A percentile compares a stretch with the other conserved stretches of the same genome.
phyloP scores from a whole-genome alignment of 139 green algal species.

The Micractinium sp. region DNA sequence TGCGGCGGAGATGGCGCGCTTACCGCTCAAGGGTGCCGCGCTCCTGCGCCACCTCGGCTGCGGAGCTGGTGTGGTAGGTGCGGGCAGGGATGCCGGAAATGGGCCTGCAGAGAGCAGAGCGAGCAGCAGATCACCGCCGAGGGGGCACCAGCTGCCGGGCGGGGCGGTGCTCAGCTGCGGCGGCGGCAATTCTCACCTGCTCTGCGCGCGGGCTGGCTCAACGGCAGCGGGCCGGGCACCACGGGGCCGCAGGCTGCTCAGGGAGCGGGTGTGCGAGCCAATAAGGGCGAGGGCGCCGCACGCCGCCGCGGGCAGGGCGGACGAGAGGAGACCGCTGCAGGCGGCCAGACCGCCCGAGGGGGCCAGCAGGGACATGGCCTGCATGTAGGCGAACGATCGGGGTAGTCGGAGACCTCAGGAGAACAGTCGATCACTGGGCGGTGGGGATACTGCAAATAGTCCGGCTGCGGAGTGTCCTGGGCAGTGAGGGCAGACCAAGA shows the following conservation, averaged over 20 bases:
- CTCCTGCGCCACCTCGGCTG: not conserved
- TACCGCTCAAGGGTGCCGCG: not conserved
- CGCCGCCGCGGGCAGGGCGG: not conserved
- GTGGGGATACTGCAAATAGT: too few species aligned
- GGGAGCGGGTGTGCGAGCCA: not conserved
- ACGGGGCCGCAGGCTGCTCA: not conserved
- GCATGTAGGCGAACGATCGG: not conserved
- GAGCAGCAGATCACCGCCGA: not conserved
- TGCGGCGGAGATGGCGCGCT: not conserved
- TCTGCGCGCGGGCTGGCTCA: not conserved
- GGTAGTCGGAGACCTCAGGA: not conserved
- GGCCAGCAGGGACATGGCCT: not conserved
- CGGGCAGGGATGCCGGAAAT: slow-evolving; percentile 5
- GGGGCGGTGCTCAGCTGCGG: not conserved
- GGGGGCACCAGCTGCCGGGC: not conserved
- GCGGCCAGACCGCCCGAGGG: not conserved
- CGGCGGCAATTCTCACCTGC: not conserved
- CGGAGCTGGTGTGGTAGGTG: slow-evolving; percentile 19
- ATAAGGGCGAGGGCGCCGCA: not conserved
- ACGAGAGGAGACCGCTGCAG: not conserved
- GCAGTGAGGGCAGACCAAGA: not conserved
- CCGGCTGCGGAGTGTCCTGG: too few species aligned
- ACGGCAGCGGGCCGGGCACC: not conserved
- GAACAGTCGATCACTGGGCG: too few species aligned
- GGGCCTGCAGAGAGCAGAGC: not conserved